Percentiles rank a stretch among this genome's conserved stretches.
These are phyloP conservation scores for Talaromyces sp. DNA, from an alignment of 2,329 filamentous ascomycete species.

Conservation along the genomic window DNA sequence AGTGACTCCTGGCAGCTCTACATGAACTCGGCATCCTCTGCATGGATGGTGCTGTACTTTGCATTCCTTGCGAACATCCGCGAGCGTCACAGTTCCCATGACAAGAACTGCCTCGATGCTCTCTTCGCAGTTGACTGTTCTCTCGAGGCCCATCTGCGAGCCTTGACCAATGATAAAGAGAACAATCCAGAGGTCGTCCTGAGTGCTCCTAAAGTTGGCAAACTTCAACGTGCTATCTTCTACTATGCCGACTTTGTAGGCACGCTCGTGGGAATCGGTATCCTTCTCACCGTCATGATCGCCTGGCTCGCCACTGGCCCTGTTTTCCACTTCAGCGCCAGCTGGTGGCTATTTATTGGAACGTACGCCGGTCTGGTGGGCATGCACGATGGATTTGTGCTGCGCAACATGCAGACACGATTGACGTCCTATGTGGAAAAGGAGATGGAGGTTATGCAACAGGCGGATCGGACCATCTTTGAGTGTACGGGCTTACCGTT, in stretches of 20 bases:
- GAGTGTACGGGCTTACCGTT: too few relatives aligned
- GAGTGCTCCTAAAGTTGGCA: slow-evolving; percentile 24
- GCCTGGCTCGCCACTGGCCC: slow-evolving; percentile 38
- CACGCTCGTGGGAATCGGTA: slow-evolving; percentile 33
- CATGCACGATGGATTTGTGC: slow-evolving; percentile 41
- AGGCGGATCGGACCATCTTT: slow-evolving; percentile 12
- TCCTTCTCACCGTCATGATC: slow-evolving; percentile 32
- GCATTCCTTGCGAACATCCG: slow-evolving; percentile 18
- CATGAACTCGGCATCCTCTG: slow-evolving; percentile 37
- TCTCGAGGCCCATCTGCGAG: slow-evolving; percentile 14
- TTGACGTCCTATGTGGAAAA: slow-evolving; percentile 15
- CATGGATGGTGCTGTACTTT: slow-evolving; percentile 37
- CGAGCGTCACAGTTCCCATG: slow-evolving; percentile 16
- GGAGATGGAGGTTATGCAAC: slow-evolving; percentile 13
- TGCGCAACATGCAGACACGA: slow-evolving; percentile 38
- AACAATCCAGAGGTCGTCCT: slow-evolving; percentile 31
- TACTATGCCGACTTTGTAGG: slow-evolving; percentile 38
- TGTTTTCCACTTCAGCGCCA: slow-evolving; percentile 34
- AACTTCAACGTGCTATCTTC: slow-evolving; percentile 34
- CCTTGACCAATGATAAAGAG: slow-evolving; percentile 14
- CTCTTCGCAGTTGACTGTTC: slow-evolving; percentile 17
- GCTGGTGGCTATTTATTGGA: slow-evolving; percentile 46
- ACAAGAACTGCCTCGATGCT: slow-evolving; percentile 13
- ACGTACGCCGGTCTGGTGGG: slow-evolving; percentile 45
- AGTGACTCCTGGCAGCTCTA: slow-evolving; percentile 9